Evolutionary conservation across 257 asterid genomes (phyloP), one percentile per base, ranked within the genome.

Genomic region (Scutellaria baicalensis): DNA sequence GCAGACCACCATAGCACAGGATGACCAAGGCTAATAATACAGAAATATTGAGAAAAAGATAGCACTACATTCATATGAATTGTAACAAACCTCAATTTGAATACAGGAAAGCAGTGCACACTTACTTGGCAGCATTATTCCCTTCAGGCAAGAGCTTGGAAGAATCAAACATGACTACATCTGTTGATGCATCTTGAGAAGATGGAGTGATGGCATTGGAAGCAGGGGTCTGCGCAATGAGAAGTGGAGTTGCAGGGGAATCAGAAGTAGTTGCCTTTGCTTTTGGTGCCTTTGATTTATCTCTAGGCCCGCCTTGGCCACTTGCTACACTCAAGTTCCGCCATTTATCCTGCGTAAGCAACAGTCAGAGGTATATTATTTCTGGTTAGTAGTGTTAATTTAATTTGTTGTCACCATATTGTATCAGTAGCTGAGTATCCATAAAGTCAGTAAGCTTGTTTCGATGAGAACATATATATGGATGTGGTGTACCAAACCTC

Each of bases 311-410:
- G 77, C 81, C 85, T 78, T 76, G 85, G 42, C 90, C 96, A 75
- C 72, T 89, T 54, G 96, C 93, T 59, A 86, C 96, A 68, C 85
- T 85, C 85, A 93, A 82, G 75, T 93, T 93, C 70, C 99, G 77
- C 97, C 97, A 94, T 80, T 94, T 94, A 82, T 94, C 97, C 99
- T 91, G 77, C n/a, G 23, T 7, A 62, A 79, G 52, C 65, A 76
- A 59, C 43, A 59, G 17, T 9, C 7, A 42, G 9, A 75, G 16
- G 49, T 56, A 48, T 45, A 58, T 31, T 23, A 9, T 39, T 51
- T 63, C 39, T 51, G 47, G 18, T 55, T n/a, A 60, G 21, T 17
- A 21, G 64, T 13, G 35, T 31, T 18, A 8, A 23, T 27, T 20
- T 55, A 44, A 9, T 38, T 33, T 27, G 42, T 59, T 60, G 39